Evolutionary conservation across 2,329 filamentous ascomycete species (phyloP).

Genomic region (Beauveria australis): DNA sequence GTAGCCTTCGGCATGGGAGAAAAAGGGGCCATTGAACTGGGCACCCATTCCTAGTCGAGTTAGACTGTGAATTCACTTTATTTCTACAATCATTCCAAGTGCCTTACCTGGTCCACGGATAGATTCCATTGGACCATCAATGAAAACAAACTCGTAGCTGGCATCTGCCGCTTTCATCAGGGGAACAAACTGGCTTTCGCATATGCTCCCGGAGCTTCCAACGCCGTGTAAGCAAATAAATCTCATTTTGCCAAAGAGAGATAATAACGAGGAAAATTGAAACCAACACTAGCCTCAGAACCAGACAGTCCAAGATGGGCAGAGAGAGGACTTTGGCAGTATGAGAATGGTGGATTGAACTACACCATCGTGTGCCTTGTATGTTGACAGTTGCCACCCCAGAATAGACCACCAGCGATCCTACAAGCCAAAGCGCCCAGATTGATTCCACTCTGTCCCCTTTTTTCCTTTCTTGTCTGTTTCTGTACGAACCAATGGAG

Average conservation of each 20-base stretch:
- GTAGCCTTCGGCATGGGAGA: constrained; percentile 1
- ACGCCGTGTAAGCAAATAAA: constrained; percentile 7
- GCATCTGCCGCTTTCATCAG: neutral
- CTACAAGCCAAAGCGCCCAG: neutral
- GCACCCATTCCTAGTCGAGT: neutral
- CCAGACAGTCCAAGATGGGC: neutral
- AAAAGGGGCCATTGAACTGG: constrained; percentile 1
- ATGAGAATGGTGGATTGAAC: neutral
- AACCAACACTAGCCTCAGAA: neutral
- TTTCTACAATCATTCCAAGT: neutral
- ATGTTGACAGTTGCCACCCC: neutral
- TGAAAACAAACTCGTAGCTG: constrained; percentile 3
- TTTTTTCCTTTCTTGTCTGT: neutral
- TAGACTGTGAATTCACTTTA: neutral
- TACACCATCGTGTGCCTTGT: neutral
- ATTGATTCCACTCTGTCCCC: neutral
- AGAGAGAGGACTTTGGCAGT: neutral
- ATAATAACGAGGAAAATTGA: neutral
- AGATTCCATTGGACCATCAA: neutral
- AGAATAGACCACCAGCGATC: neutral
- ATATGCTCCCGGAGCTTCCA: constrained; percentile 1
- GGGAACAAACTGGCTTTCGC: neutral
- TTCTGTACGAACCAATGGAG: neutral
- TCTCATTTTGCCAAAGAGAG: neutral
- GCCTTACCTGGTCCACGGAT: constrained; percentile 2